Evolutionary conservation across 1,284 basidiomycete species (phyloP), one percentile per base, ranked within the genome.

Genomic region (Golubevia pallescens): DNA sequence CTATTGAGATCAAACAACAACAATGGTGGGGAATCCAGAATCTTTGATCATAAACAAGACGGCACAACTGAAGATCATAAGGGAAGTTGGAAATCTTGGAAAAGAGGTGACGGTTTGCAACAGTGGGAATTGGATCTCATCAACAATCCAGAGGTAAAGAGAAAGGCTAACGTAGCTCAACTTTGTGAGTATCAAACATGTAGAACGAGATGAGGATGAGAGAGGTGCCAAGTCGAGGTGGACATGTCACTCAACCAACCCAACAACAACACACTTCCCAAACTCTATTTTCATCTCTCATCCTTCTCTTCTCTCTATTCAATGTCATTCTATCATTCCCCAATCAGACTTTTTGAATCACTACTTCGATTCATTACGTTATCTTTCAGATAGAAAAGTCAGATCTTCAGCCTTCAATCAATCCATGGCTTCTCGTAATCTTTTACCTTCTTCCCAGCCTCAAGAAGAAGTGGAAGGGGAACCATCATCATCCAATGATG

Each of bases 81-180:
- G 64, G 73, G 71, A 13, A 77, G 80, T 34, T 79, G 72, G 66
- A 66, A 71, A 32, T 78, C 74, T 62, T 74, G 73, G 72, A 75
- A 76, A n/a, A 51, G 62, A 6, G 71, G 69, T 16, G 81, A 84
- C 32, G 73, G 75, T 14, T 69, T 85, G 19, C 75, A 79, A 67
- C 72, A 75, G 1, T 81, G 81, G 77, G 82, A 85, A 57, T 90
- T 89, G 67, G 92, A 93, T 77, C 87, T 95, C 42, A 81, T 96
- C 57, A 91, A 92, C 34, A 93, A 90, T 69, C 86, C 91, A 14
- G 95, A 97, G 85, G 92, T 97, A 63, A 93, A 90, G 84, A 90
- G 95, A 63, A 97, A 97, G 86, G 92, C 95, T 1, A 97, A 95
- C 3, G 93, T 97, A 10, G 94, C 94, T 23, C 95, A 97, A 82